Conservation (phyloP, 805 yeast genomes). For the Citeromyces matritensis region DNA sequence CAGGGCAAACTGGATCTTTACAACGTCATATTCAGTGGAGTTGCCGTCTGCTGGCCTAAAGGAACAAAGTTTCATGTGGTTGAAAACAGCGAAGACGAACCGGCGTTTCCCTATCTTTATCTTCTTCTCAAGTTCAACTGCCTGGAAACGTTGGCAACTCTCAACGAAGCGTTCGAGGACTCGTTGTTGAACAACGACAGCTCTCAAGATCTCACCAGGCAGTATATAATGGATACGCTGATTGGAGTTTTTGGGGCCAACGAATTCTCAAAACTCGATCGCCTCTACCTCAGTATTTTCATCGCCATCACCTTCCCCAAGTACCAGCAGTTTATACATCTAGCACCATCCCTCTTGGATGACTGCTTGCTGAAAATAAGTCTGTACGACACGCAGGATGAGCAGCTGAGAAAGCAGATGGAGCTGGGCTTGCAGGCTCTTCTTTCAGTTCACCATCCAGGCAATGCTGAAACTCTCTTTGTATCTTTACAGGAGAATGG, state of each 20-base stretch:
- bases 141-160: conserved; percentile 42
- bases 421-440: conserved; percentile 68
- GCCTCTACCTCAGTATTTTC: conserved; percentile 42
- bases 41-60: conserved; percentile 29
- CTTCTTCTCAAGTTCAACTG: conserved; percentile 39
- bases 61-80: conserved; percentile 18
- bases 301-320: conserved; percentile 73
- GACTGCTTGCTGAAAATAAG: conserved; percentile 21
- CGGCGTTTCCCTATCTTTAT: conserved; percentile 59
- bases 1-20: conserved; percentile 37
- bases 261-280: conserved; percentile 15
- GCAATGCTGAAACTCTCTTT: conserved; percentile 30
- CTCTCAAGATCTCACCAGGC: conserved; percentile 31
- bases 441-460: conserved; percentile 50
- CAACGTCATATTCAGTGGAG: conserved; percentile 43
- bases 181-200: conserved; percentile 52
- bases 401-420: conserved; percentile 33
- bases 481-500: conserved; percentile 35
- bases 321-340: conserved; percentile 65
- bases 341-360: conserved; percentile 45
- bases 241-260: conserved; percentile 36
- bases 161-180: conserved; percentile 81
- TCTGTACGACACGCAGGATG: conserved; percentile 27
- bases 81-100: conserved; percentile 18
- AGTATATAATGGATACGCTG: conserved; percentile 61